These are phyloP conservation scores for Chenopodium formosanum DNA, from an alignment of 148 eudicot species.

Conservation along the genomic window DNA sequence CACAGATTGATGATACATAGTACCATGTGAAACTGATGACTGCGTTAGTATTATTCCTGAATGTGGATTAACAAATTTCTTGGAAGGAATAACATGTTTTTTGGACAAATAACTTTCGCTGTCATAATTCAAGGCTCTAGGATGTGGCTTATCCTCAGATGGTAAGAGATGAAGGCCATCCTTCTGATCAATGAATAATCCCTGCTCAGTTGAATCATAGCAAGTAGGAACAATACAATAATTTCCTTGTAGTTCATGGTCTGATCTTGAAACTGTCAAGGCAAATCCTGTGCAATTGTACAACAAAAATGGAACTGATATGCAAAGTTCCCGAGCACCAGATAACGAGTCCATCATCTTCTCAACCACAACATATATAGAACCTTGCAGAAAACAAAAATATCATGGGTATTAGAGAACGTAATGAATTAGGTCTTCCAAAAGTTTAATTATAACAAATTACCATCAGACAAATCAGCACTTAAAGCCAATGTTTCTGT, in stretches of 20 bases:
- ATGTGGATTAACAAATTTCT: constrained; percentile 23
- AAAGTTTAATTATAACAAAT: constrained; percentile 1
- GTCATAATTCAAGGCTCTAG: constrained; percentile 31
- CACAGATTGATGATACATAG: constrained; percentile 22
- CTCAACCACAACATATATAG: constrained; percentile 62
- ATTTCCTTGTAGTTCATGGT: constrained; percentile 51
- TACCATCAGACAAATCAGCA: constrained; percentile 60
- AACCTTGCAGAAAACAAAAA: constrained; percentile 45
- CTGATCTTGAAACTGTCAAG: constrained; percentile 53
- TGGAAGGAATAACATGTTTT: constrained; percentile 35
- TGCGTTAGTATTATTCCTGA: constrained; percentile 26
- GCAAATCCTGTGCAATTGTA: constrained; percentile 84
- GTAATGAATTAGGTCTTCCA: constrained; percentile 6
- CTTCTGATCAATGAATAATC: constrained; percentile 38
- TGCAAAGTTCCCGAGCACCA: constrained; percentile 86
- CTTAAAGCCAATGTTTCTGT: constrained; percentile 62
- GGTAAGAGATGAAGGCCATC: constrained; percentile 73
- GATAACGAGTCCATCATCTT: constrained; percentile 79
- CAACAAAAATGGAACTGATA: constrained; percentile 80
- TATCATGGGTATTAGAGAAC: constrained; percentile 2
- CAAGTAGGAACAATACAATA: constrained; percentile 66
- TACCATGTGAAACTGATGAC: constrained; percentile 32
- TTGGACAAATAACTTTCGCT: constrained; percentile 27
- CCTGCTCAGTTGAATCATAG: constrained; percentile 62
- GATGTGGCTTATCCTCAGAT: constrained; percentile 33